A percentile compares a stretch with the other conserved stretches of the same genome.
Conservation (phyloP, 2,329 filamentous ascomycete genomes). For the Ophiostoma australiae region DNA sequence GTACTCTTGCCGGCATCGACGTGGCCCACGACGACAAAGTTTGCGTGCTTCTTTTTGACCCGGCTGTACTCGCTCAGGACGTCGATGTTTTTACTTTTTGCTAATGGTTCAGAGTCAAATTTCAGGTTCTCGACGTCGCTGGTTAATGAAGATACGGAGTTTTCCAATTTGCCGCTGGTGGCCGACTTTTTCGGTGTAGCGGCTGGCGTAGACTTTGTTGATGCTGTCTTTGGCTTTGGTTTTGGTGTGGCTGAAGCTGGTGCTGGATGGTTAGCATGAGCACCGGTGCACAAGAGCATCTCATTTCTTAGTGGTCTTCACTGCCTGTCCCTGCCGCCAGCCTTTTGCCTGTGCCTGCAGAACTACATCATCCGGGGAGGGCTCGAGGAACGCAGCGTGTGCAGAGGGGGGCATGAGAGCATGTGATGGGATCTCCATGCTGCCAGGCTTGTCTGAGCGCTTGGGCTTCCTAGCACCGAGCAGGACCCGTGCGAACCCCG, state of each 20-base stretch:
- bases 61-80: conserved; percentile 77
- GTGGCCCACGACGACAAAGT: conserved; percentile 92
- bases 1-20: conserved; percentile 98
- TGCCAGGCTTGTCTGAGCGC: conserved; percentile 15
- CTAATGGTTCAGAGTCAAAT: conserved; percentile 49
- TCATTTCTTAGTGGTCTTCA: conserved; percentile 36
- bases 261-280: not conserved
- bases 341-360: conserved; percentile 83
- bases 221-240: conserved; percentile 26
- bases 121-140: conserved; percentile 40
- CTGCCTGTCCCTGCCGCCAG: conserved; percentile 58
- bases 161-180: not conserved
- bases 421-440: not conserved
- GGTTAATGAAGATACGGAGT: conserved; percentile 26
- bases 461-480: conserved; percentile 40
- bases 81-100: conserved; percentile 74
- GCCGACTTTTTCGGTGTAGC: conserved; percentile 38
- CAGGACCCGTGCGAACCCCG: conserved; percentile 53
- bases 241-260: conserved; percentile 35
- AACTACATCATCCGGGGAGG: conserved; percentile 89
- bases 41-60: conserved; percentile 73
- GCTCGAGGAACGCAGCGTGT: conserved; percentile 65
- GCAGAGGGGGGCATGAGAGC: conserved; percentile 34
- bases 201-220: conserved; percentile 41
- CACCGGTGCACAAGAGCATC: too few relatives aligned